Evolutionary conservation across 2,329 filamentous ascomycete genomes (phyloP), one percentile per base, ranked within the genome.

Genomic region (Pseudonectria foliicola): DNA sequence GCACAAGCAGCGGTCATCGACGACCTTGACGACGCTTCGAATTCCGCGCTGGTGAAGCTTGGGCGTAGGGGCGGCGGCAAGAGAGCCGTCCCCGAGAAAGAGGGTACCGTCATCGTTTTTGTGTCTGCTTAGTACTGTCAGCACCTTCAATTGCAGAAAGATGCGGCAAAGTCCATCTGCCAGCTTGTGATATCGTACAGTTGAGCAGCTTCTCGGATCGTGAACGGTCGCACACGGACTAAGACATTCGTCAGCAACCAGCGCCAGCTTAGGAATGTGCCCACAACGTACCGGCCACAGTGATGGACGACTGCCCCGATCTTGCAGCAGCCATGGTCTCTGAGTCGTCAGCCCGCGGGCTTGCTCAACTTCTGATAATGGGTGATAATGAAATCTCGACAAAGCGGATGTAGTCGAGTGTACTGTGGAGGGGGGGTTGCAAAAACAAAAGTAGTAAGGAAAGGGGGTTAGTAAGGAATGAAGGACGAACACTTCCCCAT

Each of bases 1-100:
- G 50, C 75, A 96, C 92, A 98, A 67, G 67, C 92, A 96, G 54
- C 85, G 85, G 57, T 95, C 89, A 56, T 98, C 93, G 34, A 98
- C 76, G 13, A 98, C 89, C 63, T 95, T 96, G 64, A 98, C 85
- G 34, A 98, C 88, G 2, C 86, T 81, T 52, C 89, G 75, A 37
- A 98, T 80, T 7, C 93, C 92, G 53, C 89, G 88, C 50, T 85
- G 80, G 42, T 82, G 78, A 23, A 95, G 73, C 56, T 90, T 94
- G 1, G 89, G 89, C 2, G 86, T 75, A 1, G 90, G 88, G 11
- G 75, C 81, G 29, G 78, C 84, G n/a, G 92, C 92, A 37, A 98
- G 72, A 13, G 90, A 96, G 40, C 92, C 92, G 60, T 98, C 92
- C 42, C 92, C 92, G n/a, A 98, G 75, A 57, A 98, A 98, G 25